Conservation (phyloP, 306 rosid genomes). For the Pyrus pyrifolia region DNA sequence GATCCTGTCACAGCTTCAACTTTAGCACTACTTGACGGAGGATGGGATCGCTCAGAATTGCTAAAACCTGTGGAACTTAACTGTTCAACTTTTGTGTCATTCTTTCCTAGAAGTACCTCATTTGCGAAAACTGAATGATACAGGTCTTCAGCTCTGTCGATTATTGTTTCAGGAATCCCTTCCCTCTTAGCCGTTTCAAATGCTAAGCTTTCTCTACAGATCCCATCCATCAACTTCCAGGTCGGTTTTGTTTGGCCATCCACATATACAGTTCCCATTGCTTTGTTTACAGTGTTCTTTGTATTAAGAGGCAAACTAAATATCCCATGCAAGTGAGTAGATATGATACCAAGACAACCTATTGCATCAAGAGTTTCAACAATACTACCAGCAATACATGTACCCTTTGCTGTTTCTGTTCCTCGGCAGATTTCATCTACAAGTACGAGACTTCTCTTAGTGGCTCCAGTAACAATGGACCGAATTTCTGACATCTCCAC, state of each 20-base stretch:
- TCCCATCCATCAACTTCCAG: slow-evolving; percentile 73
- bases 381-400: slow-evolving; percentile 94
- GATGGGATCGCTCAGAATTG: slow-evolving; percentile 27
- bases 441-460: slow-evolving; percentile 82
- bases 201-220: slow-evolving; percentile 92
- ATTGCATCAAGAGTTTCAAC: slow-evolving; percentile 67
- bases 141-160: slow-evolving; percentile 71
- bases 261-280: slow-evolving; percentile 64
- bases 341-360: slow-evolving; percentile 87
- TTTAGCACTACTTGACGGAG: slow-evolving; percentile 13
- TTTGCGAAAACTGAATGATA: slow-evolving; percentile 50
- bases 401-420: slow-evolving; percentile 94
- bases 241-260: slow-evolving; percentile 78
- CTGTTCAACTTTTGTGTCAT: slow-evolving; percentile 26
- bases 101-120: slow-evolving; percentile 26
- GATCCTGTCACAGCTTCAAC: slow-evolving; percentile 20
- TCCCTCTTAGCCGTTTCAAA: slow-evolving; percentile 91
- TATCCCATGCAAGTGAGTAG: slow-evolving; percentile 93
- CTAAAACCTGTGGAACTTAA: slow-evolving; percentile 19
- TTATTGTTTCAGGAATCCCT: slow-evolving; percentile 65
- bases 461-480: slow-evolving; percentile 60
- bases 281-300: slow-evolving; percentile 58
- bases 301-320: slow-evolving; percentile 61
- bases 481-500: slow-evolving; percentile 96
- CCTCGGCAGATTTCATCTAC: slow-evolving; percentile 97